Evolutionary conservation across 345 rosid species (phyloP).

Genomic region (Salix suchowensis): DNA sequence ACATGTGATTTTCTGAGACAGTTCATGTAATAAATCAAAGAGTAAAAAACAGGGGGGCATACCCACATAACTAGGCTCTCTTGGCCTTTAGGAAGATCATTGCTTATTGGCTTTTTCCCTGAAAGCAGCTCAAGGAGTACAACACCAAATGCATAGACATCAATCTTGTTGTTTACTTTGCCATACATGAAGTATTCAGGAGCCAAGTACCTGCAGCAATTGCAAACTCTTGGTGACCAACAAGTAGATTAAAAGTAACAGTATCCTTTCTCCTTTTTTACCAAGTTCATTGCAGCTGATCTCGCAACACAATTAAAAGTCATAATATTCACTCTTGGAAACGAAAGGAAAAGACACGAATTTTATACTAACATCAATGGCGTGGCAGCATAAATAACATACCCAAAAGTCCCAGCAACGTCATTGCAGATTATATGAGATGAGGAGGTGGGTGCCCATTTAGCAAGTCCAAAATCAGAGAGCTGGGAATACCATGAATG

Average conservation of each 20-base stretch:
- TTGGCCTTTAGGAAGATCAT: conserved; percentile 29
- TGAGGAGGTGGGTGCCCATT: conserved; percentile 51
- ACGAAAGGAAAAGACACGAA: not conserved
- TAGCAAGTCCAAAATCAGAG: conserved; percentile 96
- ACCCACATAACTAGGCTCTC: conserved; percentile 33
- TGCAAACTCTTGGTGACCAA: not conserved
- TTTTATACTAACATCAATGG: not conserved
- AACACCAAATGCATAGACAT: conserved; percentile 87
- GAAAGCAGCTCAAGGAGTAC: conserved; percentile 20
- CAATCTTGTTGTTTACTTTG: conserved; percentile 81
- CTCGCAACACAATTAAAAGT: not conserved
- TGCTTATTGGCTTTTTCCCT: conserved; percentile 27
- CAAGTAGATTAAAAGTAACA: not conserved
- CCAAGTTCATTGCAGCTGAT: not conserved
- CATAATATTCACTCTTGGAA: not conserved
- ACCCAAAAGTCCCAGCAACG: conserved; percentile 98
- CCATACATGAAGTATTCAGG: conserved; percentile 98
- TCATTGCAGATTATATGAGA: conserved; percentile 49
- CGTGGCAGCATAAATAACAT: conserved; percentile 13
- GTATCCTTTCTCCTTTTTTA: not conserved
- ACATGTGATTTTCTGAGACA: not conserved
- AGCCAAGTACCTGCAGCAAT: conserved; percentile 77
- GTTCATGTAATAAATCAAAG: not conserved
- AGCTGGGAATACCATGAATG: conserved; percentile 40
- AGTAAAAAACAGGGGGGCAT: conserved; percentile 1